Evolutionary conservation across 208 protist genomes (phyloP), one percentile per base, ranked within the genome.

Genomic region (Naegleria lovaniensis): DNA sequence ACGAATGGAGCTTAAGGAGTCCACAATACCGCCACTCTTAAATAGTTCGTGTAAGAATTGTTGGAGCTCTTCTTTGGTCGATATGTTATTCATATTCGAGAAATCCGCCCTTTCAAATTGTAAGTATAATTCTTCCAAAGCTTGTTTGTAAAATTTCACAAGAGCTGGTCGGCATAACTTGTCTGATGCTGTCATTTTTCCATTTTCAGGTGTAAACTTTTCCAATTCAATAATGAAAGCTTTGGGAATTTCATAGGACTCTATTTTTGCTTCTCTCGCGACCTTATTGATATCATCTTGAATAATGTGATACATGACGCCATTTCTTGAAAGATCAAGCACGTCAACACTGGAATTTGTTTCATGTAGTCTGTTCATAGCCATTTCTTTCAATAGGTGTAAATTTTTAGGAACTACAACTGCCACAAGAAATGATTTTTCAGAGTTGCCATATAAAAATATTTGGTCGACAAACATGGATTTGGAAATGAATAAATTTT

Each of bases 331-430:
- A 19, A 58, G 15, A 58, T 58, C 51, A 5, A 25, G 16, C 15
- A n/a, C 58, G 15, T 75, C 58, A 58, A 58, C 5, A 25, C 5
- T 75, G 15, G 15, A 25, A 75, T 75, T 75, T n/a, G 9, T 29
- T 58, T 58, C 51, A 19, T 19, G 5, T 19, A 15, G 9, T 15
- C 5, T 58, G 15, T 15, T 58, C 51, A 19, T 58, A 58, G 51
- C 51, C 15, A 19, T 58, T 15, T 58, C 51, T 58, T 58, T 58
- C 51, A 58, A 15, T 58, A 58, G 15, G 5, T 5, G 51, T 58
- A 58, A 58, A 58, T 58, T 58, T 15, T 15, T 43, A 38, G 85
- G 85, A 89, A 89, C 85, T 25, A 89, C 22, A 25, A 89, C 48
- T 6, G 85, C 85, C 2, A 89, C n/a, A 9, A 89, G 11, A 29